Evolutionary conservation across 768 basidiomycete species (phyloP).

Genomic region (Coprinellus aureogranulatus): DNA sequence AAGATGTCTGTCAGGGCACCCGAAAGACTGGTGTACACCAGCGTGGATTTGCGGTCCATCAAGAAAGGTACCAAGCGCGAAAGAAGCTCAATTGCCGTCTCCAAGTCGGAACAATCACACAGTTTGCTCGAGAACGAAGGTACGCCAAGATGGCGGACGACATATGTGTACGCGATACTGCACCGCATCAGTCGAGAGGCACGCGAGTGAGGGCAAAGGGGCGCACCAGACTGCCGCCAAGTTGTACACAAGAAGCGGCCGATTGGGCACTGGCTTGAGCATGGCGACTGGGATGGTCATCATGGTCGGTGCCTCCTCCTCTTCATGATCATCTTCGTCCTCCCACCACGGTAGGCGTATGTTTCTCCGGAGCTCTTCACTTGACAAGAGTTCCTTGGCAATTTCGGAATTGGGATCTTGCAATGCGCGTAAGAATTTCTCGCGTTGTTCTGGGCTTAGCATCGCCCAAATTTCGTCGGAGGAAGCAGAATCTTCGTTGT

Average conservation of each 20-base stretch:
- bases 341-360: conserved; percentile 72
- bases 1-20: conserved; percentile 60
- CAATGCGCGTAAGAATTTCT: conserved; percentile 57
- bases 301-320: conserved; percentile 32
- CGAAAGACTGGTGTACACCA: conserved; percentile 48
- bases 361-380: conserved; percentile 51
- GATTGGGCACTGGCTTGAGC: conserved; percentile 34
- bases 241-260: conserved; percentile 62
- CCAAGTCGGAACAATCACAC: conserved; percentile 40
- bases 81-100: conserved; percentile 48
- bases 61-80: conserved; percentile 64
- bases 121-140: conserved; percentile 52
- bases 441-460: conserved; percentile 58
- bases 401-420: conserved; percentile 61
- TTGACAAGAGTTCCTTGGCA: conserved; percentile 57
- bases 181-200: conserved; percentile 6
- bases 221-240: conserved; percentile 66
- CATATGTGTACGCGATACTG: conserved; percentile 70
- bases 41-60: conserved; percentile 53
- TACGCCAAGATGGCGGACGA: conserved; percentile 57
- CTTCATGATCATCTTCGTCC: conserved; percentile 1
- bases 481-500: conserved; percentile 48
- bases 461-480: conserved; percentile 59
- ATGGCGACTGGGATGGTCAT: conserved; percentile 48
- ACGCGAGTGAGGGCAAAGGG: neutral